Conservation (phyloP, 73 alveolate species). For the Paramecium sonneborni region DNA sequence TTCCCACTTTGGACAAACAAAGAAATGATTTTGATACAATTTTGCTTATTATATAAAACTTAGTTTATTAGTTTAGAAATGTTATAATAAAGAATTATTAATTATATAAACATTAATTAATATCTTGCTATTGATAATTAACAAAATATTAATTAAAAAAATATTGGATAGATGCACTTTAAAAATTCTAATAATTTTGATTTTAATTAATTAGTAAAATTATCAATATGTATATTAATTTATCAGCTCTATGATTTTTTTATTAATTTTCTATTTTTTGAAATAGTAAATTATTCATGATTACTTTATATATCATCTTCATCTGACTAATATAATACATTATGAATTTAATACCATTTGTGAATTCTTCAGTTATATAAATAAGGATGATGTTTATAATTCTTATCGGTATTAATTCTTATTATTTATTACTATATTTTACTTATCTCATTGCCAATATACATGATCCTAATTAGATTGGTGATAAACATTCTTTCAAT, state of each 20-base stretch:
- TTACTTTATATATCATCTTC: neutral
- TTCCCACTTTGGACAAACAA: no score
- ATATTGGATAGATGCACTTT: no score
- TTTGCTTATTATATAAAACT: neutral
- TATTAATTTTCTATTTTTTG: neutral
- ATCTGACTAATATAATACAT: neutral
- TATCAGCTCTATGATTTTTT: slow-evolving; percentile 12
- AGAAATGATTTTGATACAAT: neutral
- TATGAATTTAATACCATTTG: neutral
- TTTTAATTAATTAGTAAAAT: neutral
- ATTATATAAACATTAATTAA: no score
- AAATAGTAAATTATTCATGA: neutral
- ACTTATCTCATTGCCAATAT: slow-evolving; percentile 53
- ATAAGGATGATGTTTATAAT: slow-evolving; percentile 14
- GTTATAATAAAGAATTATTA: no score
- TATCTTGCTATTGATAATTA: no score
- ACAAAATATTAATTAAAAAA: no score
- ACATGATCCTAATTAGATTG: slow-evolving; percentile 28
- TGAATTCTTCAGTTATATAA: neutral
- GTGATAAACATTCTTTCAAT: slow-evolving; percentile 40
- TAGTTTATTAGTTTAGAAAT: neutral
- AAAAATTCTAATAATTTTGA: neutral
- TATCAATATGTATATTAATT: neutral
- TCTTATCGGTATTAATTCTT: slow-evolving; percentile 13
- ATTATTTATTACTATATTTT: neutral